A percentile compares a stretch with the other conserved stretches of the same genome.
phyloP scores from a whole-genome alignment of 208 protist genomes.

The Leishmania amazonensis region DNA sequence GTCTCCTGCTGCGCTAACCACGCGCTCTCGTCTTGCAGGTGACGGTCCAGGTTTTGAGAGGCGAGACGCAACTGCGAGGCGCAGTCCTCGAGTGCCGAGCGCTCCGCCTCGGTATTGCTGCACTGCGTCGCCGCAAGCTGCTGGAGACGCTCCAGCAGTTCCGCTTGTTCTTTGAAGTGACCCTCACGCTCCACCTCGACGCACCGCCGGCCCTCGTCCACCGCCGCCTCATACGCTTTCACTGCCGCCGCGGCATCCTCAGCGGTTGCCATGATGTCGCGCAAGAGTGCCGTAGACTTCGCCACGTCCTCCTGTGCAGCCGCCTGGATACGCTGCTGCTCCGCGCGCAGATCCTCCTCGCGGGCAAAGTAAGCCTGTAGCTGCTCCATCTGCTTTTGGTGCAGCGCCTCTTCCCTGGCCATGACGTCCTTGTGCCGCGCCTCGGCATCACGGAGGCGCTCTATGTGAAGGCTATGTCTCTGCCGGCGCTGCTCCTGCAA shows the following conservation, averaged over 20 bases:
- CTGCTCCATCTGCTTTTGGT: conserved; percentile 63
- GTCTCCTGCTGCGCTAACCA: conserved; percentile 77
- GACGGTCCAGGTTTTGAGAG: conserved; percentile 46
- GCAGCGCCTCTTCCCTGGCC: conserved; percentile 54
- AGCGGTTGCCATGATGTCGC: conserved; percentile 29
- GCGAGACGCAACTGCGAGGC: conserved; percentile 49
- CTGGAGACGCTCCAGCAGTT: conserved; percentile 41
- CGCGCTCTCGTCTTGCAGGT: conserved; percentile 58
- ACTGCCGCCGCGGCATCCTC: conserved; percentile 46
- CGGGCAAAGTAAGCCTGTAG: conserved; percentile 51
- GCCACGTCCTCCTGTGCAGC: conserved; percentile 52
- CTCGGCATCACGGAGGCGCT: conserved; percentile 61
- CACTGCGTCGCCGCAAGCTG: conserved; percentile 52
- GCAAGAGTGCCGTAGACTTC: conserved; percentile 39
- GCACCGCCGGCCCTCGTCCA: conserved; percentile 44
- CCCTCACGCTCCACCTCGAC: conserved; percentile 43
- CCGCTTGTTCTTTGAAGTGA: conserved; percentile 37
- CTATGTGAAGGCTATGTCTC: conserved; percentile 62
- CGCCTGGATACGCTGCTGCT: conserved; percentile 38
- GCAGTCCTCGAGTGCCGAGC: conserved; percentile 40
- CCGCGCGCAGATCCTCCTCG: conserved; percentile 59
- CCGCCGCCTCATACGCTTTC: conserved; percentile 45
- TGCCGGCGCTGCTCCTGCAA: conserved; percentile 58
- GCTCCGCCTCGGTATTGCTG: conserved; percentile 50
- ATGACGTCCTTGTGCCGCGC: conserved; percentile 57